Base-by-base conservation (phyloP, 345 rosid species). In the Angophora floribunda region DNA sequence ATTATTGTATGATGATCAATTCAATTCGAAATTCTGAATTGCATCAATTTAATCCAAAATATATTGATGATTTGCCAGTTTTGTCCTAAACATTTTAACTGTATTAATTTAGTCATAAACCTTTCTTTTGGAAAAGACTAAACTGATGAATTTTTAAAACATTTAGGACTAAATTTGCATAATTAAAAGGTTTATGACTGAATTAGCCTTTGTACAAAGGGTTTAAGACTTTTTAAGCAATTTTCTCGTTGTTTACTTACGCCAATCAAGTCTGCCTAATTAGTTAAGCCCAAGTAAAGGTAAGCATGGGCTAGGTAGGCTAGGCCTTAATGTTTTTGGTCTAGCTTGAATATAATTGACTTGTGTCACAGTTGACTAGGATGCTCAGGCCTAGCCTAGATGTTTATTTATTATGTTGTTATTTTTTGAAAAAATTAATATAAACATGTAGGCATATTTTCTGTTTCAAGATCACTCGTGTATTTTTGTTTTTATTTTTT, bases 191-290 rank as follows among this genome's bases (percentile, higher is more conserved):
- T 9, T 55, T 55, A 55, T 21, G 22, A 55, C 1, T 55, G 9
- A 55, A 55, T 51, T 55, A 28, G 1, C 0, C 28, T 0, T 0
- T 1, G 0, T 55, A 55, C 26, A 22, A 55, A 21, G 19, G 22
- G 2, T 55, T 55, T 21, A 55, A 28, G 22, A 55, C 12, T 55
- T 55, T 55, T 55, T 2, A 1, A 28, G 22, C 22, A 55, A 21
- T 55, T 55, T 55, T 55, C 28, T 55, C 26, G 9, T 67, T 30
- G 79, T 70, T 70, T 6, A 36, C 47, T 70, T 70, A 70, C 17
- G 26, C 82, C 47, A 17, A 70, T 13, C 26, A 36, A 36, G 47
- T 17, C 47, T 17, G 47, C 82, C 13, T 36, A 1, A 21, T 17
- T 36, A 19, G 45, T 21, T 70, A 70, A 19, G 47, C 26, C 47